Percentiles rank a stretch among this genome's conserved stretches.
These are phyloP conservation scores for Rubia balearica DNA, from an alignment of 305 asterid genomes.

Conservation along the genomic window DNA sequence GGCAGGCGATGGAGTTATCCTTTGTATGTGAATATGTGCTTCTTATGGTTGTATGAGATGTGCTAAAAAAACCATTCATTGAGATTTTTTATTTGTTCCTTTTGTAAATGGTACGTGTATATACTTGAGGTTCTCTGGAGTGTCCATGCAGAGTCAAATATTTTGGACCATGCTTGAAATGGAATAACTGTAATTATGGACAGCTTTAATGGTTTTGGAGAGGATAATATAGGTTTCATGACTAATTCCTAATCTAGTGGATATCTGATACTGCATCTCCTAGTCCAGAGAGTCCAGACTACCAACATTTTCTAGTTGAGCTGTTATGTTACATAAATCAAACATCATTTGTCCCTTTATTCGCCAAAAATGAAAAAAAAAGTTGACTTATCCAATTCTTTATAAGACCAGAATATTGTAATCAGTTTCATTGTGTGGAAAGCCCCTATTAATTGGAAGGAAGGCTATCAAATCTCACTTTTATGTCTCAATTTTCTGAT, in stretches of 20 bases:
- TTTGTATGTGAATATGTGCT: neutral
- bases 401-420: neutral
- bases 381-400: neutral
- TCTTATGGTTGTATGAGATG: neutral
- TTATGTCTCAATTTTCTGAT: neutral
- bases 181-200: neutral
- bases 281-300: neutral
- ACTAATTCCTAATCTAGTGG: neutral
- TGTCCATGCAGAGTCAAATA: neutral
- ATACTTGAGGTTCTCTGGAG: neutral
- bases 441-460: neutral
- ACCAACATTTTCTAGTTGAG: neutral
- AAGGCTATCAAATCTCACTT: conserved; percentile 2
- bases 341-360: neutral
- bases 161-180: neutral
- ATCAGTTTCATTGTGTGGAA: neutral
- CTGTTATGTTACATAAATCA: neutral
- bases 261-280: neutral
- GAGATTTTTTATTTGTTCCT: neutral
- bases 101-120: neutral
- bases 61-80: neutral
- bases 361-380: neutral
- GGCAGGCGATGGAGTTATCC: neutral
- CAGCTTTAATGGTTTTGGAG: neutral
- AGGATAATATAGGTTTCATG: neutral